Base-by-base conservation (phyloP, 805 yeast species). In the Yamadazyma laniorum region DNA sequence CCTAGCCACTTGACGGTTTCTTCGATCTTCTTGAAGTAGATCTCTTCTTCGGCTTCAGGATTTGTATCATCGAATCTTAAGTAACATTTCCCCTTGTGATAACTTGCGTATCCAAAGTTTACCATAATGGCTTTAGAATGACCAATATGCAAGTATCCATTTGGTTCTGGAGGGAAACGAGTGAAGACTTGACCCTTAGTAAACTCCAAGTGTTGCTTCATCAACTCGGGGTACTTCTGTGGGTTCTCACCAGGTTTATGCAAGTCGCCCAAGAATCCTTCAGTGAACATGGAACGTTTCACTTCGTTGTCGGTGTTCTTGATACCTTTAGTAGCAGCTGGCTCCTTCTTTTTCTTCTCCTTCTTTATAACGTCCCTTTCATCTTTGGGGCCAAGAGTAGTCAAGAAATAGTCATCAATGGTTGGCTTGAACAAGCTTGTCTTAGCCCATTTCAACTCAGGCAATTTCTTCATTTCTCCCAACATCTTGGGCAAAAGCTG, bases 141-240 rank as follows among this genome's bases (percentile, higher is more conserved):
- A 31, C 99, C 99, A 61, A 93, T 91, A 61, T 93, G 99, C 56
- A 93, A 74, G 59, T 81, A 93, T 51, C 99, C 99, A 65, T 95
- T 91, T 29, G 99, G 99, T 67, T 93, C 99, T 5, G 99, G 99
- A 32, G 99, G 99, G 67, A 93, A 93, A 59, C 99, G 80, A 3
- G 99, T 93, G 52, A 77, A 80, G 19, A 91, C 98, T 55, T 76
- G 74, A 32, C 96, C 95, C 26, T 77, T 74, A 23, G 95, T 87
- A 48, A 78, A 79, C 40, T 74, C 77, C 52, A 88, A 70, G 61
- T 93, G 99, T 48, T 79, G 83, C 47, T 72, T 72, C 84, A 87
- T 82, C 42, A 87, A 71, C 56, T 88, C 95, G 25, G 95, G 93
- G 61, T 73, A 82, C 49, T 77, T 83, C 69, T 93, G 99, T 25